These are phyloP conservation scores for Cladosporium sphaerospermum DNA, from an alignment of 2,329 filamentous ascomycete species.

Conservation along the genomic window DNA sequence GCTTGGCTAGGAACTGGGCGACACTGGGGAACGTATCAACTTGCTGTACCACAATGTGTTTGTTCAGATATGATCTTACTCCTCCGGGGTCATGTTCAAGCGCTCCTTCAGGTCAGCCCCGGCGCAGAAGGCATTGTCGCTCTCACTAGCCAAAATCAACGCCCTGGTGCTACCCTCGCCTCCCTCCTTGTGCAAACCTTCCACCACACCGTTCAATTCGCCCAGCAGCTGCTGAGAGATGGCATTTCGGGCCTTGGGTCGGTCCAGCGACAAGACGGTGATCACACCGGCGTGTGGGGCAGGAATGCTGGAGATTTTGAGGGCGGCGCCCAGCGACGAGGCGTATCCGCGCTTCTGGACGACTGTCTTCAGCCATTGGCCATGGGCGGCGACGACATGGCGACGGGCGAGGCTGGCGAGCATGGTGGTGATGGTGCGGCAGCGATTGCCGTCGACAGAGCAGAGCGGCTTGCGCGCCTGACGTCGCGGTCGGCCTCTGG, in stretches of 20 bases:
- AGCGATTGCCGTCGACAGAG: background rate
- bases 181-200: constrained; percentile 57
- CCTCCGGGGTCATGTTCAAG: constrained; percentile 64
- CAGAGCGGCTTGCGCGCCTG: background rate
- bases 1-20: constrained; percentile 65
- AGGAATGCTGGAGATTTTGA: constrained; percentile 68
- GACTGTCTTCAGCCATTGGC: constrained; percentile 6
- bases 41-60: background rate
- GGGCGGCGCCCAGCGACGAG: constrained; percentile 25
- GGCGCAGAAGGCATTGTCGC: constrained; percentile 86
- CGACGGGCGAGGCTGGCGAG: constrained; percentile 6
- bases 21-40: constrained; percentile 52
- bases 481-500: constrained; percentile 1
- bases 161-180: constrained; percentile 62
- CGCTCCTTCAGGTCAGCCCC: constrained; percentile 93
- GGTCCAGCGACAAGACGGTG: constrained; percentile 80
- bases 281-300: constrained; percentile 78
- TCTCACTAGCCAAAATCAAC: constrained; percentile 74
- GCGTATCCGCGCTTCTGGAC: constrained; percentile 10
- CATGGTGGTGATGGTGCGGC: constrained; percentile 1
- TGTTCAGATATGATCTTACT: constrained; percentile 46
- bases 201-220: constrained; percentile 65
- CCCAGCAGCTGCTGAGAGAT: constrained; percentile 73
- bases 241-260: constrained; percentile 80
- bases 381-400: constrained; percentile 5